phyloP scores from a whole-genome alignment of 768 basidiomycete genomes.

The Phylloporus sp. region DNA sequence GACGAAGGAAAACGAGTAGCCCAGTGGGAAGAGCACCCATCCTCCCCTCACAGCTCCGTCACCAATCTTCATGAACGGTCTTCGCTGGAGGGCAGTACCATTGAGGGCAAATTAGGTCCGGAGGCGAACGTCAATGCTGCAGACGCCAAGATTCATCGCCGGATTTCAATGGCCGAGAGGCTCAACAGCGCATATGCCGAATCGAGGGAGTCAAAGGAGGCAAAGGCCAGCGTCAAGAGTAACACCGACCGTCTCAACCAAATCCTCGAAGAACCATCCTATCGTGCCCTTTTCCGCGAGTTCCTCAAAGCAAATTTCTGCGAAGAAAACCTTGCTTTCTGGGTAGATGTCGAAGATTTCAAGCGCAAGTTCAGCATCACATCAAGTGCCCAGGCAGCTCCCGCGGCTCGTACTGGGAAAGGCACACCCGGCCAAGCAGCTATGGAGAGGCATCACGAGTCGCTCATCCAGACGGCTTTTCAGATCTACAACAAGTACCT shows the following conservation, averaged over 20 bases:
- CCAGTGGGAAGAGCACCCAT: constrained; percentile 64
- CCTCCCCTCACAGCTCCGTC: constrained; percentile 62
- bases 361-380: constrained; percentile 95
- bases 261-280: constrained; percentile 88
- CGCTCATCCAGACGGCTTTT: constrained; percentile 90
- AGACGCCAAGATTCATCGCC: constrained; percentile 68
- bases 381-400: constrained; percentile 73
- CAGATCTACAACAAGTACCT: constrained; percentile 93
- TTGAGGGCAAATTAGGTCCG: constrained; percentile 25
- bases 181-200: constrained; percentile 50
- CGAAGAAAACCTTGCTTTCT: constrained; percentile 97
- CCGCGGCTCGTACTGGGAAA: constrained; percentile 36
- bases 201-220: constrained; percentile 40
- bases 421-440: constrained; percentile 73
- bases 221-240: constrained; percentile 68
- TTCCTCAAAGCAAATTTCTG: constrained; percentile 93
- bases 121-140: constrained; percentile 31
- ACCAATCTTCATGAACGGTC: constrained; percentile 59
- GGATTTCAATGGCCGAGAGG: constrained; percentile 73
- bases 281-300: constrained; percentile 89
- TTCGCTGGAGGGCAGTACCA: constrained; percentile 44
- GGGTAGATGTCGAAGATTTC: constrained; percentile 96
- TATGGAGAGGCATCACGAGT: constrained; percentile 97
- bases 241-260: constrained; percentile 87
- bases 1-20: constrained; percentile 85